Base-by-base conservation (phyloP, 2,329 filamentous ascomycete species). In the Colletotrichum sansevieriae region DNA sequence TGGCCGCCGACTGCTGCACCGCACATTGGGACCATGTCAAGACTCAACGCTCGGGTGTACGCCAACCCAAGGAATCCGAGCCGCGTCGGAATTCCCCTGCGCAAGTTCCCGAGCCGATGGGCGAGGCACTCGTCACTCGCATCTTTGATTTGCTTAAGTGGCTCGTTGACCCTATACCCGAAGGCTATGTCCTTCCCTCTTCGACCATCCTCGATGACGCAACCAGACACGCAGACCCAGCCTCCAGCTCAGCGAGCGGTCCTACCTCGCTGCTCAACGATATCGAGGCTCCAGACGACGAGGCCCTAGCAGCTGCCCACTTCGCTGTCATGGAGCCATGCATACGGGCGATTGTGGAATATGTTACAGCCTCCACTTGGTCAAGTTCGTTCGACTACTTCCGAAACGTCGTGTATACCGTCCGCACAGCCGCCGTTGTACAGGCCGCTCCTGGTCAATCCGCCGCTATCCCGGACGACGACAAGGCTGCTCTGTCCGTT, bases 361-460 rank as follows among this genome's bases (percentile, higher is more conserved):
- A 88, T 72, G 78, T 90, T 67, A 90, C 88, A 13, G 90, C 88
- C 8, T 88, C 88, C 2, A 91, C 85, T 73, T 92, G 90, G 90
- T 72, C 82, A 35, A 78, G 83, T 44, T 84, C 87, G 3, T 87
- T 91, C 63, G 87, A 89, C 55, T 88, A 88, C 73, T 78, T 91
- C 63, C 84, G 85, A 68, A 82, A 77, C 71, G 80, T 85, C 54
- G 80, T 89, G 39, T 85, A 87, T 72, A 81, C 78, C 52, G 82
- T 87, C 62, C 83, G 87, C 35, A 83, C 81, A 22, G 77, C 80
- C 2, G 74, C 78, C 12, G 78, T 82, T 3, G 71, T 77, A 1
- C 83, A 84, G 59, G 76, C 78, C 22, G 76, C 76, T 11, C 68
- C 79, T 8, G 76, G 80, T 6, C 80, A 81, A 46, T 80, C 78